Evolutionary conservation across 108 stramenopile genomes (phyloP).

Genomic region (Discostella stelligeroides): DNA sequence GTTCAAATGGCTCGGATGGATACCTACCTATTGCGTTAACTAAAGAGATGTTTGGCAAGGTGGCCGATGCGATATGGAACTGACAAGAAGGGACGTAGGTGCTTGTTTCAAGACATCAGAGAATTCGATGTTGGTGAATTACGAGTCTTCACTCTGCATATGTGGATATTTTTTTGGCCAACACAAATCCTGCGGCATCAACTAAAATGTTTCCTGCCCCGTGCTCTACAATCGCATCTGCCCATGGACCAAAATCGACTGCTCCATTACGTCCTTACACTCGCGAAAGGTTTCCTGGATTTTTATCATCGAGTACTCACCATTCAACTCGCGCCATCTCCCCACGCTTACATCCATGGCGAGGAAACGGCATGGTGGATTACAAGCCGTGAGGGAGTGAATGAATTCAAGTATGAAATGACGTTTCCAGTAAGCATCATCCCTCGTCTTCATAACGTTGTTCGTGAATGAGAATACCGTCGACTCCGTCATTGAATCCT

Average conservation of each 20-base stretch:
- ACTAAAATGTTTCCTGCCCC: too few species aligned
- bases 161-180: too few species aligned
- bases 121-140: too few species aligned
- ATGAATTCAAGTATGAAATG: neutral
- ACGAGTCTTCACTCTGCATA: too few species aligned
- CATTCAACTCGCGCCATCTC: neutral
- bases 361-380: neutral
- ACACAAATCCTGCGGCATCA: too few species aligned
- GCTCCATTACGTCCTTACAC: neutral
- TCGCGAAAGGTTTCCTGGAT: neutral
- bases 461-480: neutral
- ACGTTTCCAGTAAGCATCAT: neutral
- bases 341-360: neutral
- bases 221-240: too few species aligned
- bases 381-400: neutral
- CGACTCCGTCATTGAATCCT: neutral
- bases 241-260: too few species aligned
- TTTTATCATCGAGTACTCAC: neutral
- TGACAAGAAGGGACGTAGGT: too few species aligned
- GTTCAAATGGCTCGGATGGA: conserved; percentile 44
- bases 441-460: neutral
- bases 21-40: conserved; percentile 44
- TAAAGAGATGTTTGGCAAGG: conserved; percentile 15
- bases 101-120: too few species aligned
- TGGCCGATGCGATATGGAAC: conserved; percentile 23